A percentile compares a stretch with the other conserved stretches of the same genome.
phyloP scores from a whole-genome alignment of 148 eudicot species.

The Rhododendron griersonianum region DNA sequence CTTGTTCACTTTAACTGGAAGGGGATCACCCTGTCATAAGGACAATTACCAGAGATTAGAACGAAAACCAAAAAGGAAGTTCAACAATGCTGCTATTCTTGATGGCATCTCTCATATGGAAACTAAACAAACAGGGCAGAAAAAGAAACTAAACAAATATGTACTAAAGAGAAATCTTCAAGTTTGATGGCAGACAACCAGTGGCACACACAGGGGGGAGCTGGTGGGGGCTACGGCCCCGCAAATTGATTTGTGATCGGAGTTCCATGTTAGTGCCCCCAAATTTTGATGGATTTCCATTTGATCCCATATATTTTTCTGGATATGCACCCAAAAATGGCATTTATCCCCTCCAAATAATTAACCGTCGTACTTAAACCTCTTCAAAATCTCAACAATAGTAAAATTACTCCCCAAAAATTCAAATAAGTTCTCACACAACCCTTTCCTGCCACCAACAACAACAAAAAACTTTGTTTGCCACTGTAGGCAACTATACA shows the following conservation, averaged over 20 bases:
- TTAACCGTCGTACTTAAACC: not conserved
- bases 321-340: not conserved
- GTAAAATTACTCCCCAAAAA: not conserved
- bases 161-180: not conserved
- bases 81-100: not conserved
- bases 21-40: constrained; percentile 34
- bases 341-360: not conserved
- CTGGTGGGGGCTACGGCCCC: not conserved
- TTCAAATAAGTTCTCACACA: not conserved
- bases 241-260: not conserved
- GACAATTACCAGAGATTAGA: not conserved
- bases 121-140: not conserved
- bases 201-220: not conserved
- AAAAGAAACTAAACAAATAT: not conserved
- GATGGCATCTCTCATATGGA: not conserved
- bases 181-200: not conserved
- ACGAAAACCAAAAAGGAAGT: not conserved
- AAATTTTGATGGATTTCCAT: not conserved
- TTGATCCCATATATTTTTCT: not conserved
- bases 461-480: not conserved
- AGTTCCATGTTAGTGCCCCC: not conserved
- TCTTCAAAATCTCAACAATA: not conserved
- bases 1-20: constrained; percentile 48
- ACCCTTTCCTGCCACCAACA: not conserved
- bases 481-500: not conserved